A percentile compares a stretch with the other conserved stretches of the same genome.
These are phyloP conservation scores for Vicia faba DNA, from an alignment of 306 rosid genomes.

Conservation along the genomic window DNA sequence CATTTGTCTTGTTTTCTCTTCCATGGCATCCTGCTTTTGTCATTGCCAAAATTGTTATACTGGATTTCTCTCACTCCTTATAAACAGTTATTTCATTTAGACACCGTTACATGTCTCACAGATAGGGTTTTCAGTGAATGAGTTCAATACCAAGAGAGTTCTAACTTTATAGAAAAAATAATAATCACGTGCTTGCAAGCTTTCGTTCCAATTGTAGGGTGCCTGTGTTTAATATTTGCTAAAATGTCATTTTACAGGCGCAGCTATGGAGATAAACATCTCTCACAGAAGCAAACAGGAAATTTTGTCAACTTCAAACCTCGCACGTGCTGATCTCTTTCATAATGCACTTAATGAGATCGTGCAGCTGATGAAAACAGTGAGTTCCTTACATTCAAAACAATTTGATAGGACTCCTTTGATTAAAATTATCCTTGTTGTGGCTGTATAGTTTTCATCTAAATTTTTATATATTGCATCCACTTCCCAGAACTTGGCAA, in stretches of 20 bases:
- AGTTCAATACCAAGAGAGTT: slow-evolving; percentile 11
- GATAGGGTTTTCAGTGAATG: slow-evolving; percentile 24
- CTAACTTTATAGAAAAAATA: neutral
- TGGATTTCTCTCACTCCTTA: slow-evolving; percentile 7
- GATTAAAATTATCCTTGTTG: neutral
- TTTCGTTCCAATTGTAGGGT: slow-evolving; percentile 21
- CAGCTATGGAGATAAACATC: slow-evolving; percentile 85
- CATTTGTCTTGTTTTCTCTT: slow-evolving; percentile 1
- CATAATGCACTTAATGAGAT: slow-evolving; percentile 69
- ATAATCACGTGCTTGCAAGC: neutral
- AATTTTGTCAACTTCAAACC: slow-evolving; percentile 70
- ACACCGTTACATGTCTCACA: slow-evolving; percentile 10
- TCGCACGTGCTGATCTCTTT: slow-evolving; percentile 76
- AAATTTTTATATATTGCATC: neutral
- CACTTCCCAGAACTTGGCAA: slow-evolving; percentile 64
- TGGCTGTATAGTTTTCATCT: slow-evolving; percentile 23
- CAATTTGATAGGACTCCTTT: slow-evolving; percentile 24
- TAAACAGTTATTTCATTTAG: slow-evolving; percentile 15
- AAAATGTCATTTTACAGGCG: slow-evolving; percentile 57
- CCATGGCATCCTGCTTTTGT: slow-evolving; percentile 4
- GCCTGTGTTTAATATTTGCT: slow-evolving; percentile 2
- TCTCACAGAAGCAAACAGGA: slow-evolving; percentile 87
- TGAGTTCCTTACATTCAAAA: slow-evolving; percentile 32
- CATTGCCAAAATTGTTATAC: slow-evolving; percentile 12
- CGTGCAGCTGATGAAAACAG: slow-evolving; percentile 76